A percentile compares a stretch with the other conserved stretches of the same genome.
phyloP scores from a whole-genome alignment of 768 basidiomycete genomes.

The Leucosporidium scottii region DNA sequence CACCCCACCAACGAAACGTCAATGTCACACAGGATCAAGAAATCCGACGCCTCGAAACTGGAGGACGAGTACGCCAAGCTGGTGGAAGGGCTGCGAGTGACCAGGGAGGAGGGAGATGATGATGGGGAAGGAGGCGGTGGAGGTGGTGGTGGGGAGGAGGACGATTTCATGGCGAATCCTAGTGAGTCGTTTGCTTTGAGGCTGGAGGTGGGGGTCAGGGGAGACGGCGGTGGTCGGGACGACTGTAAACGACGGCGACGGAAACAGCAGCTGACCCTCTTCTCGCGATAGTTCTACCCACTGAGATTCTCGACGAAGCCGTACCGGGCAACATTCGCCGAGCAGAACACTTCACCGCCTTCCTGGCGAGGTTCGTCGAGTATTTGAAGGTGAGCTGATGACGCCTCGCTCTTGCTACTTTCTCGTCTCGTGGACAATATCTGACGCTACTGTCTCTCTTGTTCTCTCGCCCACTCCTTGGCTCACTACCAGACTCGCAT shows the following conservation, averaged over 20 bases:
- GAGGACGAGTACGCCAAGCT: slow-evolving; percentile 95
- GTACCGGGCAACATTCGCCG: slow-evolving; percentile 97
- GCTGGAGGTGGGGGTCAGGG: too few relatives aligned
- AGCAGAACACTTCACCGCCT: slow-evolving; percentile 97
- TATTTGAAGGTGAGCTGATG: slow-evolving; percentile 76
- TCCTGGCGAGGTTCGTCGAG: slow-evolving; percentile 95
- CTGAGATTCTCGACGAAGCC: slow-evolving; percentile 89
- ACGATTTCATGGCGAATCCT: slow-evolving; percentile 82
- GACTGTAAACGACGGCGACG: background rate
- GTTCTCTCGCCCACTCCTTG: background rate
- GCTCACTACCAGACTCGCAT: slow-evolving; percentile 70
- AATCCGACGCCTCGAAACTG: slow-evolving; percentile 81
- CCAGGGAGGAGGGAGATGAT: slow-evolving; percentile 45
- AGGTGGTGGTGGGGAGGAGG: slow-evolving; percentile 54
- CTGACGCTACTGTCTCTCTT: too few relatives aligned
- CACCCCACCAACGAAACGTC: too few relatives aligned
- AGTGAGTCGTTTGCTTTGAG: slow-evolving; percentile 46
- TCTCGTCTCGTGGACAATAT: too few relatives aligned
- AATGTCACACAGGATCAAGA: slow-evolving; percentile 89
- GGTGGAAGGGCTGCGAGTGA: slow-evolving; percentile 85
- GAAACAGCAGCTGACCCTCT: too few relatives aligned
- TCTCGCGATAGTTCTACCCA: slow-evolving; percentile 65
- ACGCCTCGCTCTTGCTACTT: background rate
- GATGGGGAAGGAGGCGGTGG: slow-evolving; percentile 67
- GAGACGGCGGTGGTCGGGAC: too few relatives aligned